phyloP scores from a whole-genome alignment of 305 asterid species.

The Fraxinus xanthoxyloides region DNA sequence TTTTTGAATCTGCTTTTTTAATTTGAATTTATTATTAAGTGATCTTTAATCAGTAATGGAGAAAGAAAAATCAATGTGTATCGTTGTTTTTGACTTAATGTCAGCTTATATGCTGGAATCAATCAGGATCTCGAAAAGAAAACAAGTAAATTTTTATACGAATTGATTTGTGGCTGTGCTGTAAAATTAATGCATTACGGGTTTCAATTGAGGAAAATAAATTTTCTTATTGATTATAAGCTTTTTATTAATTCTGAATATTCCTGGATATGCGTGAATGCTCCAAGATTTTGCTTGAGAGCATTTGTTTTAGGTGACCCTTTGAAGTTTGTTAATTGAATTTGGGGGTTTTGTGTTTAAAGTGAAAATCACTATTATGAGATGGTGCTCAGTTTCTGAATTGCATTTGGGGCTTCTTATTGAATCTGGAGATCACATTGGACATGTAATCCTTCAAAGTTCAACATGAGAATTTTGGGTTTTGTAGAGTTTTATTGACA shows the following conservation, averaged over 20 bases:
- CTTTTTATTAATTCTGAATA: not conserved
- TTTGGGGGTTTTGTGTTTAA: not conserved
- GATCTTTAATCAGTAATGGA: not conserved
- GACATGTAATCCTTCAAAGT: not conserved
- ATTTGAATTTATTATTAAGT: not conserved
- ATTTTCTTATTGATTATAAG: not conserved
- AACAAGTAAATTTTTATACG: not conserved
- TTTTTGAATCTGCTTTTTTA: not conserved
- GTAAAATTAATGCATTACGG: not conserved
- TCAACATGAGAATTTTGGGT: not conserved
- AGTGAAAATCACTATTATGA: not conserved
- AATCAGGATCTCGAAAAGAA: conserved; percentile 29
- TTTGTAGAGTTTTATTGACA: not conserved
- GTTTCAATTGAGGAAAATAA: not conserved
- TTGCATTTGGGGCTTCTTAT: not conserved
- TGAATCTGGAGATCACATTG: not conserved
- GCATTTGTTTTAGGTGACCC: not conserved
- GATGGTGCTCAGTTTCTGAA: not conserved
- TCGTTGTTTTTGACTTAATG: not conserved
- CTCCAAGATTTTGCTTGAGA: not conserved
- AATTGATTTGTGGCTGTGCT: conserved; percentile 14
- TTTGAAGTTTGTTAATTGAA: not conserved
- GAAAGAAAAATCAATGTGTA: not conserved
- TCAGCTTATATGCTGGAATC: conserved; percentile 1
- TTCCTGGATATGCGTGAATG: not conserved